These are phyloP conservation scores for Globisporangium iwayamae DNA, from an alignment of 352 stramenopile species.

Conservation along the genomic window DNA sequence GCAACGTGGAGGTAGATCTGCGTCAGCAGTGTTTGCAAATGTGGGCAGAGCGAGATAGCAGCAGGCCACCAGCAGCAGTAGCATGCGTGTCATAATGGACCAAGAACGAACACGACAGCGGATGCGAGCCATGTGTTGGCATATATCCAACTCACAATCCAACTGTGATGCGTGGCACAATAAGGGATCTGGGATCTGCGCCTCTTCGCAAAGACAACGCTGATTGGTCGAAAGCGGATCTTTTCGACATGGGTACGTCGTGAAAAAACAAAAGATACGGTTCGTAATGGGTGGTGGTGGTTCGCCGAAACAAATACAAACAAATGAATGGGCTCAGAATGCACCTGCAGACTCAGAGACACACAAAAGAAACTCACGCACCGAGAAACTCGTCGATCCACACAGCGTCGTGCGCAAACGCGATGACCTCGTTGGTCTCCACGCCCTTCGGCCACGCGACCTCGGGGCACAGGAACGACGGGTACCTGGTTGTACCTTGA, in stretches of 20 bases:
- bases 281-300: not conserved
- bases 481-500: not conserved
- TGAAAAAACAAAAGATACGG: not conserved
- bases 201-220: not conserved
- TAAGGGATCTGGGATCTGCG: not conserved
- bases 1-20: not conserved
- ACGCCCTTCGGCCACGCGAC: not conserved
- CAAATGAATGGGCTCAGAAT: not conserved
- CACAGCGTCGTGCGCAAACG: constrained; percentile 1
- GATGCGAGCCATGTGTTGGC: not conserved
- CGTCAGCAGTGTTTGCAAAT: not conserved
- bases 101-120: not conserved
- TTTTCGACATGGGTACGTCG: not conserved
- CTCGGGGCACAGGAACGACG: not conserved
- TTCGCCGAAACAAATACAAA: not conserved
- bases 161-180: too few species aligned
- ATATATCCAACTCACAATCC: not conserved
- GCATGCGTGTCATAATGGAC: not conserved
- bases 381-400: constrained; percentile 6
- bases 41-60: not conserved
- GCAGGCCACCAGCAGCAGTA: not conserved
- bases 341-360: not conserved
- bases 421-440: constrained; percentile 3
- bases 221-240: not conserved
- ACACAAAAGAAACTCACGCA: not conserved